Conservation (phyloP, 345 rosid species). For the Eucalyptus cloeziana region DNA sequence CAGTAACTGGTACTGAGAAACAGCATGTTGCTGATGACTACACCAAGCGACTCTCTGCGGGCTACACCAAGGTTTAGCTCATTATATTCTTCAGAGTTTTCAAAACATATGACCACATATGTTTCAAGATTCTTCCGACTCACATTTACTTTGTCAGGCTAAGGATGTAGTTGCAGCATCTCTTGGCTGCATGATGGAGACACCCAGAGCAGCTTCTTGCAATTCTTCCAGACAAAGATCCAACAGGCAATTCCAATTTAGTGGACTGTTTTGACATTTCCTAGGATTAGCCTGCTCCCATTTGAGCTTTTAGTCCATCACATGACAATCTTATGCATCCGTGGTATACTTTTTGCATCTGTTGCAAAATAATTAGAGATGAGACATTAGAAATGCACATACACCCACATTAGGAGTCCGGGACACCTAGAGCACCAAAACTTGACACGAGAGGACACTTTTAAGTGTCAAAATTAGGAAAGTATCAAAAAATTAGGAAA, state of each 20-base stretch:
- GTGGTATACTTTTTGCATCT: neutral
- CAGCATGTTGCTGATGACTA: slow-evolving; percentile 95
- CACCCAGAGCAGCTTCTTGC: slow-evolving; percentile 10
- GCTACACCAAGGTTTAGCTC: slow-evolving; percentile 53
- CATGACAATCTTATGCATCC: neutral
- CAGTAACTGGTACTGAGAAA: slow-evolving; percentile 82
- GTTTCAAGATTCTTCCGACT: slow-evolving; percentile 24
- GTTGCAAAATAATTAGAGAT: neutral
- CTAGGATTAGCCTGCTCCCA: neutral
- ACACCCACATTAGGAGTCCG: neutral
- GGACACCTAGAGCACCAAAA: too few species aligned
- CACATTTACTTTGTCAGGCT: neutral
- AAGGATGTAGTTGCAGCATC: slow-evolving; percentile 12
- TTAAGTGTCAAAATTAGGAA: too few species aligned
- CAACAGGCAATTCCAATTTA: slow-evolving; percentile 10
- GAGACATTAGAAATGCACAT: neutral
- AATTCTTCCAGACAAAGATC: neutral
- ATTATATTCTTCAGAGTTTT: neutral
- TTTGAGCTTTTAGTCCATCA: neutral
- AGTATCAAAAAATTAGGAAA: too few species aligned
- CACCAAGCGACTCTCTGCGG: slow-evolving; percentile 69
- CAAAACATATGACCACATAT: neutral
- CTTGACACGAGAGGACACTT: rapidly evolving
- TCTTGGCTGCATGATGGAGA: slow-evolving; percentile 18
- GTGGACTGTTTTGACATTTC: slow-evolving; percentile 14